Conservation (phyloP, 1,284 basidiomycete genomes). For the Hortiboletus rubellus region DNA sequence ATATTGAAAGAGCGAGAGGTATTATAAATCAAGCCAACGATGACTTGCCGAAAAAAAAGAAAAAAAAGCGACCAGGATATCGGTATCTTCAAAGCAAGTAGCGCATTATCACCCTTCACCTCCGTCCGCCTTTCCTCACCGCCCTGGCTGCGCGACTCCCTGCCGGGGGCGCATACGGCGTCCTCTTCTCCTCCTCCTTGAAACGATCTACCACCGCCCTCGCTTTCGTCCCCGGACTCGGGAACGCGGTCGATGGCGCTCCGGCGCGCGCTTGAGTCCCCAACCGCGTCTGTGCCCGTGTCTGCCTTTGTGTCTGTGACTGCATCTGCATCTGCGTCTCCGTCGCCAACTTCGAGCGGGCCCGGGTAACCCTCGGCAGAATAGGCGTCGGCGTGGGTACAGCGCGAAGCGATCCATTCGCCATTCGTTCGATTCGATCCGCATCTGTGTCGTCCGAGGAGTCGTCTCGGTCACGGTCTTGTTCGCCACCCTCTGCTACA, state of each 20-base stretch:
- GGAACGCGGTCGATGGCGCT: constrained; percentile 2
- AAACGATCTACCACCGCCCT: constrained; percentile 16
- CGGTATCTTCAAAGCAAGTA: neutral
- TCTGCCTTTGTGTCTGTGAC: neutral
- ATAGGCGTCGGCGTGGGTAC: neutral
- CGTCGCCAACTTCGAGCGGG: constrained; percentile 6
- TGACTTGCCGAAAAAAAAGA: too few species aligned
- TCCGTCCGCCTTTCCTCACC: neutral
- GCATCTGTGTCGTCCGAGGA: constrained; percentile 9
- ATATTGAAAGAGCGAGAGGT: too few species aligned
- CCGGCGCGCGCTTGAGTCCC: neutral
- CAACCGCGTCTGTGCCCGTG: constrained; percentile 3
- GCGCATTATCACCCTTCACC: neutral
- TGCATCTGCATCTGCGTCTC: neutral
- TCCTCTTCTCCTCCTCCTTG: neutral
- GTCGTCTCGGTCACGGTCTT: neutral
- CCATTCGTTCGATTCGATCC: constrained; percentile 22
- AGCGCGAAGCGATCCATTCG: constrained; percentile 8
- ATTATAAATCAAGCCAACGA: too few species aligned
- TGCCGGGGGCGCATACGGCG: constrained; percentile 9
- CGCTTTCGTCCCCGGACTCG: constrained; percentile 20
- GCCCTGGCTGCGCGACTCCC: constrained; percentile 14
- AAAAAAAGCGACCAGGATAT: neutral
- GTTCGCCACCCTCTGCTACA: neutral
- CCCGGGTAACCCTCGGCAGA: neutral